Base-by-base conservation (phyloP, 2,329 filamentous ascomycete species). In the Trichoderma citrinoviride region DNA sequence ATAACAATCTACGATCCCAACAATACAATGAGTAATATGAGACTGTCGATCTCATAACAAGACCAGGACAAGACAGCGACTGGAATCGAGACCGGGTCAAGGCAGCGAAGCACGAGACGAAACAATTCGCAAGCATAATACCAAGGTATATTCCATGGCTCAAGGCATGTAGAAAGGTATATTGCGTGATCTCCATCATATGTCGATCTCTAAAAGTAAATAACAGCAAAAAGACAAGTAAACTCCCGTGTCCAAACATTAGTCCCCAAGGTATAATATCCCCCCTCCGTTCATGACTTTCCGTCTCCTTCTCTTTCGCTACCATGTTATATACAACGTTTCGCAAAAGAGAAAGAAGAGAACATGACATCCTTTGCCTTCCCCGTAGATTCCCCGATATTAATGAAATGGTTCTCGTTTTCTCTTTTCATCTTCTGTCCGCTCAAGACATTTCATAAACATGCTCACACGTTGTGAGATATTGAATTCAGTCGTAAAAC, bases 261-360 rank as follows among this genome's bases (percentile, higher is more conserved):
- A 54, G 37, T 40, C 23, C 58, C 58, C 58, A 62, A 62, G 49
- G 58, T 61, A 54, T 62, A 62, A 44, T 53, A 27, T 52, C 41
- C 19, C 8, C 17, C 44, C 46, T 37, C 25, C 23, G 21, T 27
- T 64, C 53, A 50, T 58, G 6, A 14, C 49, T 52, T 33, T 57
- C 25, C 46, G 23, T 43, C n/a, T 8, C 37, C 6, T 60, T 49
- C 19, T 37, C 37, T 21, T n/a, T 50, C 50, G 52, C 46, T 64
- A 43, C 58, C 27, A 53, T 27, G 46, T 55, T 58, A 61, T 46
- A 47, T 61, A 61, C 57, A 52, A 61, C 23, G 23, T 19, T 43
- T 60, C 33, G 56, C 56, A 60, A 40, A 40, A n/a, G 43, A 33
- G 37, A 40, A 21, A 58, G 19, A 58, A 29, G 46, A 52, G 29